Percentiles rank a stretch among this genome's conserved stretches.
phyloP scores from a whole-genome alignment of 2,329 filamentous ascomycete species.

The Zarea fungicola region DNA sequence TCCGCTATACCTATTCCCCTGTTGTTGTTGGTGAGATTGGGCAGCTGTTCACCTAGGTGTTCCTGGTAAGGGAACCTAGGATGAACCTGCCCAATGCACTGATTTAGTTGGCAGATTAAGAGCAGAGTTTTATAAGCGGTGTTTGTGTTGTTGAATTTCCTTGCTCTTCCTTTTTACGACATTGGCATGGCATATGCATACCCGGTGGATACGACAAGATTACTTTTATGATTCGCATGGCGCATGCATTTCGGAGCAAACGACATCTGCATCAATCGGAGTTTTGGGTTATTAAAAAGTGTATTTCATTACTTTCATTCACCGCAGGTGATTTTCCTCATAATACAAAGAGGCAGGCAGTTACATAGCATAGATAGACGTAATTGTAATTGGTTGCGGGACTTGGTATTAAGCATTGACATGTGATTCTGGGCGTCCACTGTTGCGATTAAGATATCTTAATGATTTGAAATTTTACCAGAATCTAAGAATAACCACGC shows the following conservation, averaged over 20 bases:
- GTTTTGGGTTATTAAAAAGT: constrained; percentile 8
- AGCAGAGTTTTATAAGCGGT: neutral
- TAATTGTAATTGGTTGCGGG: constrained; percentile 10
- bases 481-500: no score
- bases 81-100: constrained; percentile 5
- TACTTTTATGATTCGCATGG: constrained; percentile 10
- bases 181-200: neutral
- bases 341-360: constrained; percentile 14
- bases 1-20: neutral
- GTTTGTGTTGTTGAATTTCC: neutral
- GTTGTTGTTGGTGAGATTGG: constrained; percentile 10
- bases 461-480: no score
- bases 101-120: constrained; percentile 8
- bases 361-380: constrained; percentile 14
- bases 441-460: no score
- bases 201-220: neutral
- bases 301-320: constrained; percentile 7
- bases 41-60: constrained; percentile 5
- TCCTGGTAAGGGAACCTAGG: constrained; percentile 11
- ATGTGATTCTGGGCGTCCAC: no score
- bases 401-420: neutral
- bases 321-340: constrained; percentile 7
- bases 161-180: neutral
- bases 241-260: constrained; percentile 13
- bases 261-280: constrained; percentile 6